Percentiles rank a stretch among this genome's conserved stretches.
These are phyloP conservation scores for Cordyceps militaris DNA, from an alignment of 2,329 filamentous ascomycete species.

Conservation along the genomic window DNA sequence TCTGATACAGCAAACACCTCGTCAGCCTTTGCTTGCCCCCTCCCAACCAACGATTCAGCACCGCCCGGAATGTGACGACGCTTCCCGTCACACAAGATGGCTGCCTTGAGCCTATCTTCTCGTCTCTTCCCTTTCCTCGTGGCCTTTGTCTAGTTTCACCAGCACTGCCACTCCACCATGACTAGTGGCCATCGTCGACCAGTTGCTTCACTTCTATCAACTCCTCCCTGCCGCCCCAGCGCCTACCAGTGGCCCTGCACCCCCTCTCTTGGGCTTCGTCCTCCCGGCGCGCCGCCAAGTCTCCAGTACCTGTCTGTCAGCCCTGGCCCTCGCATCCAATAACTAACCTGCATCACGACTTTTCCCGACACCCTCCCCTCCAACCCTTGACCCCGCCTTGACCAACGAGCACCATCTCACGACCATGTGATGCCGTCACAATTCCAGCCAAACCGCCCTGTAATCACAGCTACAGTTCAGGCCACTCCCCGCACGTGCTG, in stretches of 20 bases:
- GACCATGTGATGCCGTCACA: slow-evolving; percentile 9
- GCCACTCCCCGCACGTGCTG: background rate
- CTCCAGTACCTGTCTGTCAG: background rate
- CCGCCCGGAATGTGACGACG: background rate
- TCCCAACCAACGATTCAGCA: background rate
- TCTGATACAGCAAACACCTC: too few relatives aligned
- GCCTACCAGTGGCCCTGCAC: background rate
- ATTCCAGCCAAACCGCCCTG: background rate
- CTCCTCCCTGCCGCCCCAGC: background rate
- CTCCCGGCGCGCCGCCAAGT: background rate
- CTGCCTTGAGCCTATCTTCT: background rate
- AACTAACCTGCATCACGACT: slow-evolving; percentile 2
- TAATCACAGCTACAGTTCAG: background rate
- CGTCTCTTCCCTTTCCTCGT: background rate
- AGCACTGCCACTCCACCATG: slow-evolving; percentile 7
- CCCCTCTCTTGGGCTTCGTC: background rate
- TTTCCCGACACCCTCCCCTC: background rate
- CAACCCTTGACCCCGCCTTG: too few relatives aligned
- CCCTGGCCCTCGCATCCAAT: slow-evolving; percentile 1
- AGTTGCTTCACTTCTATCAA: background rate
- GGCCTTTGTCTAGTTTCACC: slow-evolving; percentile 4
- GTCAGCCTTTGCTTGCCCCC: too few relatives aligned
- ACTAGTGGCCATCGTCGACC: slow-evolving; percentile 5
- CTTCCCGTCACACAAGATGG: slow-evolving; percentile 4
- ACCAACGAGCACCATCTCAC: slow-evolving; percentile 1